These are phyloP conservation scores for Ulota crispa DNA, from an alignment of 225 moss, liverwort and hornwort genomes.

Conservation along the genomic window DNA sequence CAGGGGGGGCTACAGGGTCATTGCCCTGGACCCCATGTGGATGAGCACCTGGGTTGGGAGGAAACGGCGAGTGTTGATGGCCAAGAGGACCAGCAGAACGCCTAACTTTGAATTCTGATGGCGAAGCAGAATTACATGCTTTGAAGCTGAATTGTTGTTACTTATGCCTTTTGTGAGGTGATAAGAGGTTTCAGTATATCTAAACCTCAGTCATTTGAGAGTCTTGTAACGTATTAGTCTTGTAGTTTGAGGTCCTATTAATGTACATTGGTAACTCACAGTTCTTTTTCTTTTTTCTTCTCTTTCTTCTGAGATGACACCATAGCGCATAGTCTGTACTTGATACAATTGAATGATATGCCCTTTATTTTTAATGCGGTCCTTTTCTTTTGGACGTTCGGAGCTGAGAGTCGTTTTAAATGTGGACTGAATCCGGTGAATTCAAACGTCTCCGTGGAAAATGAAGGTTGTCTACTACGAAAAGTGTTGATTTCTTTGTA, in stretches of 20 bases:
- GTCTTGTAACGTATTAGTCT: slow-evolving; percentile 38
- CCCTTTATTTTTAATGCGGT: neutral
- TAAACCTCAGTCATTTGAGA: neutral
- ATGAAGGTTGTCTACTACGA: too few species aligned
- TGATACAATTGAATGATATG: slow-evolving; percentile 17
- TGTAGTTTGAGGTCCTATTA: slow-evolving; percentile 16
- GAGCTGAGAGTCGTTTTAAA: neutral
- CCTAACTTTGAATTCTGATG: slow-evolving; percentile 54
- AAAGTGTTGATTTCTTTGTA: too few species aligned
- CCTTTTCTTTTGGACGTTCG: neutral
- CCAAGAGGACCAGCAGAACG: slow-evolving; percentile 52
- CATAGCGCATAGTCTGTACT: slow-evolving; percentile 26
- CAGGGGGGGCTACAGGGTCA: slow-evolving; percentile 68
- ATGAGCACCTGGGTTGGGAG: slow-evolving; percentile 85
- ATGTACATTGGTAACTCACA: slow-evolving; percentile 28
- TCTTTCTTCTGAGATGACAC: slow-evolving; percentile 9
- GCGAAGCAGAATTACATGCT: slow-evolving; percentile 21
- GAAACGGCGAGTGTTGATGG: slow-evolving; percentile 82
- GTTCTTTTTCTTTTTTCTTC: neutral
- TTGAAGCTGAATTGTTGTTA: neutral
- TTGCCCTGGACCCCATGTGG: slow-evolving; percentile 79
- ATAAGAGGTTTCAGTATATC: slow-evolving; percentile 17
- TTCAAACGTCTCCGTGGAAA: too few species aligned
- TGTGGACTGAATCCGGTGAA: too few species aligned
- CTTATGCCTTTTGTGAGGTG: slow-evolving; percentile 17